Evolutionary conservation across 345 rosid genomes (phyloP), one percentile per base, ranked within the genome.

Genomic region (Eucalyptus regnans): DNA sequence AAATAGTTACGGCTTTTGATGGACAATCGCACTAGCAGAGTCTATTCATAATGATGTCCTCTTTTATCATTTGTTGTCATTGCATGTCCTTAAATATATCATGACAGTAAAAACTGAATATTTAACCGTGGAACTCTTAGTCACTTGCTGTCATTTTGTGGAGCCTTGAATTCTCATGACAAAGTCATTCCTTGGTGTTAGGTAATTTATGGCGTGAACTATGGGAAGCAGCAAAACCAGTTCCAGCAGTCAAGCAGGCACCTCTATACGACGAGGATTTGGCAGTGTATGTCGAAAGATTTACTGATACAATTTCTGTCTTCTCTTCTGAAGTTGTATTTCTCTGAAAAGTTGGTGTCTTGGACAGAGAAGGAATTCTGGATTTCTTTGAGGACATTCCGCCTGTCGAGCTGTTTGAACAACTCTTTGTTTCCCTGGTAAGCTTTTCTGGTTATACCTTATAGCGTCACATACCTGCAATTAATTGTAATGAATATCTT

Each of bases 161-260:
- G 33, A 62, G 46, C 23, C 5, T 85, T 27, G 48, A 22, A 49
- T 85, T 90, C 31, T 68, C 43, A 27, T 86, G 85, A 68, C 62
- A 87, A 81, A 87, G 52, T 83, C 62, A 37, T 88, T 58, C 46
- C 50, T 41, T 50, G 68, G 71, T 92, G 43, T 87, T 90, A 98
- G 99, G 99, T 92, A 96, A 98, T 94, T 91, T 98, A 90, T 98
- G 99, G 99, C 96, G 91, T 11, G 98, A 97, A 93, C 95, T 98
- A 60, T 98, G 99, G 99, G 97, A 93, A 90, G 93, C 99, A 76
- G 90, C 99, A 88, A 98, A 94, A 90, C 97, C 98, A 51, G 87
- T 97, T 71, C 99, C 99, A 52, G 98, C 99, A 46, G 95, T 95
- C 89, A 96, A 94, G 91, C 99, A 98, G 91, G 90, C 98, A 68